Evolutionary conservation across 2,329 filamentous ascomycete species (phyloP).

Genomic region (Neocatenulostroma microsporum): DNA sequence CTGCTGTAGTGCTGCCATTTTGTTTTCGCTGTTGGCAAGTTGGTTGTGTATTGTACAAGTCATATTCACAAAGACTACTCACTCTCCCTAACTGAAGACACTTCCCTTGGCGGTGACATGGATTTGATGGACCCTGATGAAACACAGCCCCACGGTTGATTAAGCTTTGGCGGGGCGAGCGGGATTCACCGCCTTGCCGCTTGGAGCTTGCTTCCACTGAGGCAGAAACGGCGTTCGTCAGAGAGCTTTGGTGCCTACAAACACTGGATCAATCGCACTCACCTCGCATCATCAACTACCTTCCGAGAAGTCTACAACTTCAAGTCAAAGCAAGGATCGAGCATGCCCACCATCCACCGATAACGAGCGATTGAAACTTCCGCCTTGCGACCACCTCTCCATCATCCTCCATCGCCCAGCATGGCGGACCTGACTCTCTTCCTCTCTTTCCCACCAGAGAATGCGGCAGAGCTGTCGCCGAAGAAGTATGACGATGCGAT

Average conservation of each 20-base stretch:
- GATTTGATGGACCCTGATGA: neutral
- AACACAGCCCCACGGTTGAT: neutral
- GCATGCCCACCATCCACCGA: neutral
- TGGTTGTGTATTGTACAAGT: too few relatives aligned
- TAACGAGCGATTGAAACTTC: neutral
- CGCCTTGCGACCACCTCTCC: neutral
- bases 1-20: slow-evolving; percentile 5
- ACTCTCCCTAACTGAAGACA: too few relatives aligned
- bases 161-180: neutral
- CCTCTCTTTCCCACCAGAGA: slow-evolving; percentile 29
- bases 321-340: too few relatives aligned
- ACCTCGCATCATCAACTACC: neutral
- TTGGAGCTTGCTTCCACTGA: neutral
- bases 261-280: neutral
- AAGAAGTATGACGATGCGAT: slow-evolving; percentile 35
- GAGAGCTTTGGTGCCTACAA: neutral
- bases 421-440: slow-evolving; percentile 22
- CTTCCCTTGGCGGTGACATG: too few relatives aligned
- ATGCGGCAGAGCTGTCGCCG: slow-evolving; percentile 21
- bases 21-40: neutral
- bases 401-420: slow-evolving; percentile 8
- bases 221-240: neutral
- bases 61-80: too few relatives aligned
- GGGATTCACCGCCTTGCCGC: neutral
- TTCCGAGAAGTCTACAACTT: neutral